phyloP scores from a whole-genome alignment of 805 yeast genomes.

The Teunomyces barrocoloradensis region DNA sequence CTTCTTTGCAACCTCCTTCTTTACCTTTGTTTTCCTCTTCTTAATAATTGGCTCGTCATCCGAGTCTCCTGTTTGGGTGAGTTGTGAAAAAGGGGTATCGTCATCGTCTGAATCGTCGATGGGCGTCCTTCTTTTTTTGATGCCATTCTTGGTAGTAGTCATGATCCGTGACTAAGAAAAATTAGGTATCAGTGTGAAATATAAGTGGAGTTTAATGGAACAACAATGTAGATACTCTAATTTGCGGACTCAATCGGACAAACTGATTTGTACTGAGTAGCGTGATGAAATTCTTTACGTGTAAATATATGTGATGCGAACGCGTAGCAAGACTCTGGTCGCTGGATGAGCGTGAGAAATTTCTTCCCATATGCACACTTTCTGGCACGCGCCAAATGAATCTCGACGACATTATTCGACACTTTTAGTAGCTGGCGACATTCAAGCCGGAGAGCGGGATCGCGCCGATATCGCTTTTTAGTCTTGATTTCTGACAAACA shows the following conservation, averaged over 20 bases:
- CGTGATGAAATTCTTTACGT: neutral
- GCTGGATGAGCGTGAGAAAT: neutral
- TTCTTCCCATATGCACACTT: neutral
- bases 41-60: slow-evolving; percentile 1
- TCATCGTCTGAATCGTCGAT: slow-evolving; percentile 11
- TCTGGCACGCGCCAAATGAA: no score
- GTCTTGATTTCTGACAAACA: no score
- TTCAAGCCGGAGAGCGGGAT: no score
- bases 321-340: neutral
- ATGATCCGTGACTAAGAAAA: neutral
- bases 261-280: neutral
- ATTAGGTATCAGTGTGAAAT: neutral
- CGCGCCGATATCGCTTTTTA: no score
- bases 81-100: slow-evolving; percentile 16
- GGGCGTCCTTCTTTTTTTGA: neutral
- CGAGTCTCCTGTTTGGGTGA: neutral
- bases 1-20: slow-evolving; percentile 6
- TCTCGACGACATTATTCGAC: no score
- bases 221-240: neutral
- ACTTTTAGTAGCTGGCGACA: no score
- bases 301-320: neutral
- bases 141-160: neutral
- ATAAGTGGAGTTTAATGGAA: neutral
- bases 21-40: slow-evolving; percentile 11
- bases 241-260: neutral